Evolutionary conservation across 2,329 filamentous ascomycete genomes (phyloP), one percentile per base, ranked within the genome.

Genomic region (Scytalidium lignicola): DNA sequence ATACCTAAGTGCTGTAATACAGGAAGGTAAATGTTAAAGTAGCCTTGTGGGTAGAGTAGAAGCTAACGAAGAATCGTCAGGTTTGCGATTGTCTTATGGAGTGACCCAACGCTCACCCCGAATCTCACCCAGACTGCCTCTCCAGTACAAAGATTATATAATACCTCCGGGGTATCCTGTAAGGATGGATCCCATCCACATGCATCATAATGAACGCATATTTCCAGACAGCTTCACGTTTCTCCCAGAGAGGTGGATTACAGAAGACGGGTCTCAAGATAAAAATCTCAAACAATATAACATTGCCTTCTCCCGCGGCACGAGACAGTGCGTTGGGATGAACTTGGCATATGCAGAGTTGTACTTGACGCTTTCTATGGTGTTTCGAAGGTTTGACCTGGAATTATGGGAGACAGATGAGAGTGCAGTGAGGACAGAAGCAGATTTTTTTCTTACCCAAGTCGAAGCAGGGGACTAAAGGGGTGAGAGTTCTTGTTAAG

Each of bases 221-320:
- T 67, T 60, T 43, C 41, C 46, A 1, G 55, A 66, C 12, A 47
- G 55, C 8, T 52, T 50, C 37, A 40, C 42, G 1, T 62, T 56
- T n/a, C 45, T 63, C 1, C 68, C 70, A 1, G 66, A 70, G 41
- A 58, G 71, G 10, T 74, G 69, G 69, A 51, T 71, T 3, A 59
- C 61, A 1, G 60, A 63, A 13, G 32, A 37, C 15, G 32, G 32
- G 4, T 37, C 32, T 5, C 15, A 7, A 4, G 15, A 37, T 17
- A 37, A 37, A n/a, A 43, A 42, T 5, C 59, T 64, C 9, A 69
- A 74, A 22, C 60, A 61, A 15, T 65, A 61, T 41, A 65, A 74
- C 46, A 60, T 74, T 19, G 46, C 68, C 0, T 74, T 74, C 54
- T 65, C 64, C 2, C 71, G 67, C 46, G 71, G 69, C 1, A 59